Base-by-base conservation (phyloP, 1,284 basidiomycete species). In the Sporisorium scitamineum region DNA sequence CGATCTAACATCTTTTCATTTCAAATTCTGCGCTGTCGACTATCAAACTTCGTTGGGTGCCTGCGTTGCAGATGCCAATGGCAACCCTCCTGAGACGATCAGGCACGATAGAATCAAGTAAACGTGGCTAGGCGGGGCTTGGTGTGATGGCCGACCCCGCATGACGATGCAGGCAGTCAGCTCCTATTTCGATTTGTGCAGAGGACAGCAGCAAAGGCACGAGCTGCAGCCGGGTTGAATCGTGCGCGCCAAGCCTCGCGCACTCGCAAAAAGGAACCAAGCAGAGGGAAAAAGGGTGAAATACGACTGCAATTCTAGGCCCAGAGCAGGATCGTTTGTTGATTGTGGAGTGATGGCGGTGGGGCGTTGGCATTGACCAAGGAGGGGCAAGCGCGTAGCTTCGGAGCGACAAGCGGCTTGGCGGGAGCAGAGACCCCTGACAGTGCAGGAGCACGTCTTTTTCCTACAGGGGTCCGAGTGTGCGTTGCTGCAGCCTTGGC, bases 161-260 rank as follows among this genome's bases (percentile, higher is more conserved):
- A 26, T 45, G 44, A 45, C n/a, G 24, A 1, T 11, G 44, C 22
- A 26, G 1, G 44, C 44, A 45, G 44, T 1, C 24, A 45, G 44
- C 44, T 45, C 44, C 44, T 45, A 45, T 45, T 45, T 45, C n/a
- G n/a, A n/a, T n/a, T 11, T 13, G 13, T 26, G 10, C 34, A 34
- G 34, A 34, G 34, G 14, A n/a, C n/a, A n/a, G n/a, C n/a, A n/a
- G n/a, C n/a, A 45, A 26, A 44, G 42, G 20, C 44, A 45, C 10
- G 11, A 34, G 34, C 24, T 45, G 44, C 9, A n/a, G 44, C 26
- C 24, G 44, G 44, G 24, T 47, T 11, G 14, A 18, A 47, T 6
- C 34, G 26, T 8, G 41, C n/a, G 41, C 41, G 44, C 44, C 44
- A 47, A 47, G 44, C 44, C 20, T 42, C 41, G 26, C 44, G 44